Evolutionary conservation across 2,329 filamentous ascomycete species (phyloP).

Genomic region (Trichoderma atroviride): DNA sequence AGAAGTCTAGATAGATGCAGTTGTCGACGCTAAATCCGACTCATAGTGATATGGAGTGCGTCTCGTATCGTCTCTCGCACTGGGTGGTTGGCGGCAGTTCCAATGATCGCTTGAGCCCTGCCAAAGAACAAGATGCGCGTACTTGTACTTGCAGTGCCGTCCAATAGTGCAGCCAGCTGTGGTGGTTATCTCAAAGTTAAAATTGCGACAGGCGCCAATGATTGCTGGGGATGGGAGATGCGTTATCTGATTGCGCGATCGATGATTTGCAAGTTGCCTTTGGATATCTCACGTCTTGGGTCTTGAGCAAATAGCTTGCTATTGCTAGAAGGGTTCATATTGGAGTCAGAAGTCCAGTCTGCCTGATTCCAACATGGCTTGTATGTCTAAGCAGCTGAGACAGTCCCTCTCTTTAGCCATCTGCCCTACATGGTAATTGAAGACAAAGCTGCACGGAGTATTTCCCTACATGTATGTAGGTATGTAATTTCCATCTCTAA

Average conservation of each 20-base stretch:
- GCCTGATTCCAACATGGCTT: background rate
- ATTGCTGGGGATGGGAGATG: background rate
- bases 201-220: background rate
- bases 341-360: background rate
- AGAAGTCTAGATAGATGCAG: background rate
- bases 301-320: background rate
- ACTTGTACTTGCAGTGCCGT: background rate
- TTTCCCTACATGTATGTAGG: background rate
- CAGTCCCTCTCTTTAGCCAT: background rate
- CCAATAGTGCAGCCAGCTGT: background rate
- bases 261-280: background rate
- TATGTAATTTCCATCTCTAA: background rate
- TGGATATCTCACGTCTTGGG: background rate
- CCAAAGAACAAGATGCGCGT: background rate
- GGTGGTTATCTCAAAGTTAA: background rate
- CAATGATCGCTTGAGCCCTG: background rate
- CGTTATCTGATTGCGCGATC: background rate
- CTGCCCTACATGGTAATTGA: background rate
- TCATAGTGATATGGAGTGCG: background rate
- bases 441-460: background rate
- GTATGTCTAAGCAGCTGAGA: background rate
- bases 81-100: slow-evolving; percentile 2
- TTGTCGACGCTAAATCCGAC: background rate
- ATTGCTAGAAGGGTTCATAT: background rate
- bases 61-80: background rate